These are phyloP conservation scores for Apophysomyces sp. DNA, from an alignment of 371 early-diverging fungal genomes.

Conservation along the genomic window DNA sequence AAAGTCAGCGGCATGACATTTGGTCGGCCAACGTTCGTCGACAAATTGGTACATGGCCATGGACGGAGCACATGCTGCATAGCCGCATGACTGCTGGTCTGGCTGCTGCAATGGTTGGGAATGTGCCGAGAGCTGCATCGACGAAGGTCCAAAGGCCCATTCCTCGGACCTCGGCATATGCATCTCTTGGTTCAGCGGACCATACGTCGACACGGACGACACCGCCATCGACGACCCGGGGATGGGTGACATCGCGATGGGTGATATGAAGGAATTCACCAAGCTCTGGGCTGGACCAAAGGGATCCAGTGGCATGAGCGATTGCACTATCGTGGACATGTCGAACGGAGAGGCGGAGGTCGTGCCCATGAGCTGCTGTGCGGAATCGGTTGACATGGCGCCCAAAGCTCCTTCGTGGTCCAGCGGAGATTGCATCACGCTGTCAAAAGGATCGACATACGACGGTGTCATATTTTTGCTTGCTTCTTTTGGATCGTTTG, in stretches of 20 bases:
- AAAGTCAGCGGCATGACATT: background rate
- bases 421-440: background rate
- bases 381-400: background rate
- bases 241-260: background rate
- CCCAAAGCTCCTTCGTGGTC: background rate
- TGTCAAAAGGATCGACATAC: conserved; percentile 3
- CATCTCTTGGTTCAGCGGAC: background rate
- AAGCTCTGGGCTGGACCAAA: background rate
- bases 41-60: background rate
- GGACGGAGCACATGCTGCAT: background rate
- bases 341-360: background rate
- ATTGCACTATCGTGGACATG: background rate
- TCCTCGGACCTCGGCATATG: background rate
- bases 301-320: background rate
- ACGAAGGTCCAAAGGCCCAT: background rate
- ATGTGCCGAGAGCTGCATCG: background rate
- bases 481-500: background rate
- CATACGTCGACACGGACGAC: background rate
- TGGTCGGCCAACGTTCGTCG: background rate
- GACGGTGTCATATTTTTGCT: conserved; percentile 1
- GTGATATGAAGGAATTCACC: background rate
- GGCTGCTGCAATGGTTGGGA: background rate
- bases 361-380: background rate
- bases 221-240: background rate
- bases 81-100: background rate